Evolutionary conservation across 78 protist species (phyloP).

Genomic region (Isochrysis galbana): DNA sequence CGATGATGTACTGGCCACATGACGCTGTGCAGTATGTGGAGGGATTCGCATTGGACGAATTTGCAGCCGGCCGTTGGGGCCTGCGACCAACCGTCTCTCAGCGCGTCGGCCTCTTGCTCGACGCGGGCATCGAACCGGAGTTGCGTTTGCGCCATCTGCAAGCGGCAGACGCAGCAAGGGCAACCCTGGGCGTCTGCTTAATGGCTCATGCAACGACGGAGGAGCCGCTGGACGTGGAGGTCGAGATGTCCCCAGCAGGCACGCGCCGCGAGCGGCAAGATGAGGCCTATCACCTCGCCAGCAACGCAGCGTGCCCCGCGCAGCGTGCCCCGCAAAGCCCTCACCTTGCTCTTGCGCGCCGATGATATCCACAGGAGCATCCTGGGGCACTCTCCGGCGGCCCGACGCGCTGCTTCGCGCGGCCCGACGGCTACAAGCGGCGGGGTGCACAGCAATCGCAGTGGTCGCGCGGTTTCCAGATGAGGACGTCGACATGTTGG

Average conservation of each 20-base stretch:
- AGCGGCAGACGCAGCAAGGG: conserved; percentile 34
- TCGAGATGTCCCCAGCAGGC: background rate
- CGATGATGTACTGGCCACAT: conserved; percentile 38
- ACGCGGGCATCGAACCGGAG: conserved; percentile 17
- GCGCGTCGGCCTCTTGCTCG: conserved; percentile 19
- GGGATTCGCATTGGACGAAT: conserved; percentile 33
- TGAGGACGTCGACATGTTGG: background rate
- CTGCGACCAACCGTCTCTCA: background rate
- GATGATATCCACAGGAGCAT: background rate
- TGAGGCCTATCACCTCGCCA: background rate
- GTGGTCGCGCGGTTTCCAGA: conserved; percentile 37
- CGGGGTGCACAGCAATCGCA: conserved; percentile 28
- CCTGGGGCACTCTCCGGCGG: background rate
- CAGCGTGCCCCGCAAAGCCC: background rate
- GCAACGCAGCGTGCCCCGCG: background rate
- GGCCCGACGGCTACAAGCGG: background rate
- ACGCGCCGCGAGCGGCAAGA: background rate
- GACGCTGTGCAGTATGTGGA: background rate
- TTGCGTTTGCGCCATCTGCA: conserved; percentile 20
- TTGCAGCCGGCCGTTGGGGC: conserved; percentile 23
- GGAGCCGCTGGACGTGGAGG: conserved; percentile 17
- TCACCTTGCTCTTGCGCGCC: background rate
- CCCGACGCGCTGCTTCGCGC: background rate
- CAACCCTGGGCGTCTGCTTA: background rate
- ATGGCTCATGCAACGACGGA: background rate